Evolutionary conservation across 345 rosid genomes (phyloP).

Genomic region (Boechera stricta): DNA sequence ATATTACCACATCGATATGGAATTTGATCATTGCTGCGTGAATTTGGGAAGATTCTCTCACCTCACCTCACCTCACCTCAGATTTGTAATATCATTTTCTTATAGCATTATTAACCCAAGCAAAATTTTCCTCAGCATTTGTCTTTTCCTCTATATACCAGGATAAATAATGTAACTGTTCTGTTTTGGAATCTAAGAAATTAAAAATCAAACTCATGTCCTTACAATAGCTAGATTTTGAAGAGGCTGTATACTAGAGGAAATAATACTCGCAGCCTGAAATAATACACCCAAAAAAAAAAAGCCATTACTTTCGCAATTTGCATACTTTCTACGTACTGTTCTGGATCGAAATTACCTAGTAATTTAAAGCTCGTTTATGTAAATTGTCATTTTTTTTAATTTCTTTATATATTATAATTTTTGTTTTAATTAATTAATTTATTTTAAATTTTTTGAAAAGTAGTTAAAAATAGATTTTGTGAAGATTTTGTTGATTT

Average conservation of each 20-base stretch:
- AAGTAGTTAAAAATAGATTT: no score
- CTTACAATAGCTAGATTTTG: constrained; percentile 67
- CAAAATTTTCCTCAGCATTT: constrained; percentile 50
- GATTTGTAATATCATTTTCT: constrained; percentile 48
- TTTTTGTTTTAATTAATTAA: no score
- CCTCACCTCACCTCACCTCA: no score
- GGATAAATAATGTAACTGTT: not conserved
- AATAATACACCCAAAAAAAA: not conserved
- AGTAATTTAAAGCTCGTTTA: constrained; percentile 66
- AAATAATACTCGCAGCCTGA: constrained; percentile 73
- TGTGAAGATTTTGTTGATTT: no score
- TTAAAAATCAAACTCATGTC: constrained; percentile 7
- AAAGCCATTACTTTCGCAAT: no score
- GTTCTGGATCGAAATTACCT: constrained; percentile 47
- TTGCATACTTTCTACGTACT: no score
- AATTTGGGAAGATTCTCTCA: no score
- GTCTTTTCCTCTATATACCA: constrained; percentile 59
- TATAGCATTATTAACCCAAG: constrained; percentile 60
- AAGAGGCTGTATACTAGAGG: constrained; percentile 77
- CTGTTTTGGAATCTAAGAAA: not conserved
- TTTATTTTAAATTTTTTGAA: no score
- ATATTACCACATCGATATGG: no score
- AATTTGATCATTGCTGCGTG: no score
- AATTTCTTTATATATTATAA: no score
- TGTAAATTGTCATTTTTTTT: no score